A percentile compares a stretch with the other conserved stretches of the same genome.
Conservation (phyloP, 495 filamentous ascomycete species). For the Lindgomyces ingoldianus region DNA sequence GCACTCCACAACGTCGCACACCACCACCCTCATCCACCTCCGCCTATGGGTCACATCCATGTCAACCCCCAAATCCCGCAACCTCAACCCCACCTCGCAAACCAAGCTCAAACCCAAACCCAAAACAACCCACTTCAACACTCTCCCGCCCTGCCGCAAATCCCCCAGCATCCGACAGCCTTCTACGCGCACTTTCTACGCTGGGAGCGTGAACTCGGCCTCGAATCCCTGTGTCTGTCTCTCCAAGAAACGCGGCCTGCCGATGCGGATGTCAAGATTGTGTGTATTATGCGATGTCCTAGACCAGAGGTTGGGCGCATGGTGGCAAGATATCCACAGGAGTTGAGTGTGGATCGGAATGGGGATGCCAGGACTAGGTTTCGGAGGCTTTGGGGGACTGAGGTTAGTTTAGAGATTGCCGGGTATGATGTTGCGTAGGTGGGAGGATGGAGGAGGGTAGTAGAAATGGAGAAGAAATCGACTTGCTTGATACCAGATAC, state of each 20-base stretch:
- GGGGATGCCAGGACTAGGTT: constrained; percentile 37
- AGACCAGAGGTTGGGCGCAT: constrained; percentile 25
- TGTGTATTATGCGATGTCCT: constrained; percentile 32
- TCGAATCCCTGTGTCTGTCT: constrained; percentile 29
- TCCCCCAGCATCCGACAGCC: not conserved
- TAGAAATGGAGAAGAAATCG: too few species aligned
- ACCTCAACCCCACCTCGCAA: constrained; percentile 1
- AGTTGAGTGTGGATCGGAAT: constrained; percentile 28
- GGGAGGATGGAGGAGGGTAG: too few species aligned
- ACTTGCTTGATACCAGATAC: too few species aligned
- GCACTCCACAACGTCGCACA: too few species aligned
- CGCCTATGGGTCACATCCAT: not conserved
- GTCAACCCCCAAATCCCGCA: constrained; percentile 13
- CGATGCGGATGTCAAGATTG: constrained; percentile 31
- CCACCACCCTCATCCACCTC: not conserved
- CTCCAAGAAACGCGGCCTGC: constrained; percentile 24
- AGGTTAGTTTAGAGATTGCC: constrained; percentile 34
- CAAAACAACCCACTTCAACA: constrained; percentile 4
- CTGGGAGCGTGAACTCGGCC: constrained; percentile 35
- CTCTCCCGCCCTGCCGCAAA: not conserved
- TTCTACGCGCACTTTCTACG: constrained; percentile 26
- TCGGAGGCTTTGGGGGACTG: constrained; percentile 19
- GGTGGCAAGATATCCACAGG: constrained; percentile 18
- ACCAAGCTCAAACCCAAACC: constrained; percentile 7
- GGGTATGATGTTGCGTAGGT: constrained; percentile 10